Evolutionary conservation across 345 rosid genomes (phyloP), one percentile per base, ranked within the genome.

Genomic region (Pistacia vera): DNA sequence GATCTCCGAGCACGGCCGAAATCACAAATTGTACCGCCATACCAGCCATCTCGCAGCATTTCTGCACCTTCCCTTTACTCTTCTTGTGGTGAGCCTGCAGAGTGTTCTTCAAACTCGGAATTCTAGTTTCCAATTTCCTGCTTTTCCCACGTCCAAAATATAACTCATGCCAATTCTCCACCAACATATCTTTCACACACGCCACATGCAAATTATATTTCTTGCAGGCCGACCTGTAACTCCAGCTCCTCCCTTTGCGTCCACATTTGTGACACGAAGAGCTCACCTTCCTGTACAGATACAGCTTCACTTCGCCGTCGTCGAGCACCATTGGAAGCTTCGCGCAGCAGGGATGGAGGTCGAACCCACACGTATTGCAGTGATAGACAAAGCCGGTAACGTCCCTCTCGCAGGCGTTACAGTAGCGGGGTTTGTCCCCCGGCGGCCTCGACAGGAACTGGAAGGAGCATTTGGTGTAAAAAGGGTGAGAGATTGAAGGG

Each of bases 301-400:
- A 89, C 2, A 96, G 87, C 77, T 89, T 91, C 48, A 83, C 81
- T 11, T 90, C 97, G 8, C 97, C 99, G 36, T 93, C 97, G 35
- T 92, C 88, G 30, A 93, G 86, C 70, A 90, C 88, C 89, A 80
- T 87, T 0, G 99, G 99, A 63, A 93, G 76, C 79, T 90, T 96
- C 2, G 98, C 98, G 3, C 99, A 93, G n/a, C 99, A 96, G 0
- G 99, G 99, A 51, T 96, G 99, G 38, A 96, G 92, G 81, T 96
- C 99, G 38, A 87, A 93, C 51, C 97, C 99, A 14, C 99, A 96
- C 0, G 86, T 79, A 25, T 36, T 81, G 82, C 99, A 96, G 66
- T 96, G 97, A 79, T 96, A 96, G 11, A 92, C 78, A 60, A 93
- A 96, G 4, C 98, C 98, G 0, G 80, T 68, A 10, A 96, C 85